Percentiles rank a stretch among this genome's conserved stretches.
Conservation (phyloP, 306 rosid genomes). For the Canavalia gladiata region DNA sequence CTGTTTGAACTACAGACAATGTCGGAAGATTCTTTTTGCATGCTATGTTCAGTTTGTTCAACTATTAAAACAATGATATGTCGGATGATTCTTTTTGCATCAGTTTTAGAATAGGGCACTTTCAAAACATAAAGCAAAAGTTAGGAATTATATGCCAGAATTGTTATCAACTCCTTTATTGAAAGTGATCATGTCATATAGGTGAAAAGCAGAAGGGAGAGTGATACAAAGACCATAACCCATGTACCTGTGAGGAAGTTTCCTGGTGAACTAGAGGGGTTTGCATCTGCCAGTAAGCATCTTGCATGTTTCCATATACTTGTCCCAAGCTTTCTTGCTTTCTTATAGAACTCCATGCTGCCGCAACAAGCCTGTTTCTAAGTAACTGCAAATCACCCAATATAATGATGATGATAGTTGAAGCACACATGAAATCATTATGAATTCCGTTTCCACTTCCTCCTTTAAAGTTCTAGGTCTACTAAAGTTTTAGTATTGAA, state of each 20-base stretch:
- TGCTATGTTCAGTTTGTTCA: background rate
- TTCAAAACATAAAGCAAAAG: constrained; percentile 14
- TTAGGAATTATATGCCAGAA: background rate
- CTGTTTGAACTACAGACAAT: constrained; percentile 21
- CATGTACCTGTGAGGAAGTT: constrained; percentile 60
- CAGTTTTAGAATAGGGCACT: background rate
- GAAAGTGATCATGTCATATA: constrained; percentile 14
- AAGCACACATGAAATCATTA: constrained; percentile 24
- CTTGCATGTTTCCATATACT: constrained; percentile 78
- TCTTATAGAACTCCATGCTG: constrained; percentile 65
- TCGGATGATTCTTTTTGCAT: constrained; percentile 12
- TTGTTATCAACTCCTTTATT: constrained; percentile 11
- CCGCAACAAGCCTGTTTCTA: constrained; percentile 64
- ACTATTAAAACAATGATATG: constrained; percentile 9
- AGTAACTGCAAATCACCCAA: constrained; percentile 62
- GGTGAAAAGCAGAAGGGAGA: constrained; percentile 29
- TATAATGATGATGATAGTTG: constrained; percentile 1
- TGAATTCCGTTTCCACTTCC: constrained; percentile 1
- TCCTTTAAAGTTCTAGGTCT: background rate
- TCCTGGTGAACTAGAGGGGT: constrained; percentile 68
- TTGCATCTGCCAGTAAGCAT: constrained; percentile 80
- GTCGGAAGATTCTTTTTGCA: background rate
- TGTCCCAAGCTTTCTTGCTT: constrained; percentile 70
- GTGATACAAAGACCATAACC: constrained; percentile 27
- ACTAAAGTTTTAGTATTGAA: background rate